These are phyloP conservation scores for Pterocarpus macrocarpus DNA, from an alignment of 306 rosid genomes.

Conservation along the genomic window DNA sequence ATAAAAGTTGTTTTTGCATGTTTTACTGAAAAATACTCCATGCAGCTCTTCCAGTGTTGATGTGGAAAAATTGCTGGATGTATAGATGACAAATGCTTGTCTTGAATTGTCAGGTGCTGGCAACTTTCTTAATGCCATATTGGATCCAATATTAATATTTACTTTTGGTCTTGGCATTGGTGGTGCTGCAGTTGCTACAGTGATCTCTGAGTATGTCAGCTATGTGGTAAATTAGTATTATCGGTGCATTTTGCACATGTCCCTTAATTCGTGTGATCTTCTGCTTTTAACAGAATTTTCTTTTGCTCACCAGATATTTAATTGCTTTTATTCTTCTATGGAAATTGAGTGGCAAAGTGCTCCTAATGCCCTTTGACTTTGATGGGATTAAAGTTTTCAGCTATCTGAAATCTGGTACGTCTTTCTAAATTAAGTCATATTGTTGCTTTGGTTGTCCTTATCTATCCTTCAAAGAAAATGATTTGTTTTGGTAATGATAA, in stretches of 20 bases:
- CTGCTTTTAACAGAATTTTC: constrained; percentile 47
- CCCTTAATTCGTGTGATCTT: constrained; percentile 38
- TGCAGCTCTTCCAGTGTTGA: constrained; percentile 10
- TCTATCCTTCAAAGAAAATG: constrained; percentile 11
- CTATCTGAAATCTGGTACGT: constrained; percentile 87
- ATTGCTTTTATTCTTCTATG: constrained; percentile 83
- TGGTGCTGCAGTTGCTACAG: constrained; percentile 90
- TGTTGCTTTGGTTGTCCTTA: constrained; percentile 32
- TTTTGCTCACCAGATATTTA: constrained; percentile 69
- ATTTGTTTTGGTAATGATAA: background rate
- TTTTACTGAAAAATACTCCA: constrained; percentile 14
- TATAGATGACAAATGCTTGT: constrained; percentile 43
- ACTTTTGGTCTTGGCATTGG: constrained; percentile 71
- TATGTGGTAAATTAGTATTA: constrained; percentile 82
- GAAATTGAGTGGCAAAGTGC: constrained; percentile 76
- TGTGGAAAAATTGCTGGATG: constrained; percentile 28
- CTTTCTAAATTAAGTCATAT: constrained; percentile 36
- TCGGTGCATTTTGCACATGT: constrained; percentile 54
- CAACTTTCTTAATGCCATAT: constrained; percentile 74
- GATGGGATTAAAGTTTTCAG: constrained; percentile 71
- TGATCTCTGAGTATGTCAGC: constrained; percentile 93
- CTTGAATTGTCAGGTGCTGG: constrained; percentile 72
- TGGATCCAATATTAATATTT: constrained; percentile 82
- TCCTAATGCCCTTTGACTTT: constrained; percentile 65
- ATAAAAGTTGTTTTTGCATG: constrained; percentile 5